Evolutionary conservation across 2,329 filamentous ascomycete species (phyloP).

Genomic region (Diaporthe sp.): DNA sequence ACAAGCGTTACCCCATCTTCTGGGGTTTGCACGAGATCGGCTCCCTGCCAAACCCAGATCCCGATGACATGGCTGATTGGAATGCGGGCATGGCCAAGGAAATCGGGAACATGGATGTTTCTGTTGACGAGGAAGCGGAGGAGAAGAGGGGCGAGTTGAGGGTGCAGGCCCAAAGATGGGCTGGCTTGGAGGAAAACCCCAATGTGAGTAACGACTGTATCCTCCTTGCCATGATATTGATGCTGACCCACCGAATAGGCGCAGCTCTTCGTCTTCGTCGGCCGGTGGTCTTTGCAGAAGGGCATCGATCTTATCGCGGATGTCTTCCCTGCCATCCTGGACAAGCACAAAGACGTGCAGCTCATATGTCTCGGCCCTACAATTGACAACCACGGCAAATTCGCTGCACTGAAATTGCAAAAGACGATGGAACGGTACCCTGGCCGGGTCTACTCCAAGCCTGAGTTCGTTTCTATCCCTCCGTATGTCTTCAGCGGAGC

Average conservation of each 20-base stretch:
- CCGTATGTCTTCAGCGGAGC: slow-evolving; percentile 77
- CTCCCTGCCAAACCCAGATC: slow-evolving; percentile 74
- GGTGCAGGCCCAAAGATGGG: slow-evolving; percentile 77
- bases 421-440: slow-evolving; percentile 76
- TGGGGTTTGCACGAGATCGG: slow-evolving; percentile 74
- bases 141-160: slow-evolving; percentile 62
- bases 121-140: slow-evolving; percentile 61
- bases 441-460: slow-evolving; percentile 76
- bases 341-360: slow-evolving; percentile 70
- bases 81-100: slow-evolving; percentile 65
- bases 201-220: slow-evolving; percentile 47
- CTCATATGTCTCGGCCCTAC: slow-evolving; percentile 74
- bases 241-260: slow-evolving; percentile 51
- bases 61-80: slow-evolving; percentile 72
- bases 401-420: slow-evolving; percentile 74
- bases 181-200: slow-evolving; percentile 71
- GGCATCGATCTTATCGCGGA: slow-evolving; percentile 77
- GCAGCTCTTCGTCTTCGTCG: slow-evolving; percentile 77
- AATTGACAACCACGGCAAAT: slow-evolving; percentile 77
- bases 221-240: too few relatives aligned
- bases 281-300: slow-evolving; percentile 79
- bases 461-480: slow-evolving; percentile 76
- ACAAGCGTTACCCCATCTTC: slow-evolving; percentile 76
- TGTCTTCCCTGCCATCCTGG: slow-evolving; percentile 72
- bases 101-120: slow-evolving; percentile 59